phyloP scores from a whole-genome alignment of 208 protist genomes.

The Trypanosomatidae sp. region DNA sequence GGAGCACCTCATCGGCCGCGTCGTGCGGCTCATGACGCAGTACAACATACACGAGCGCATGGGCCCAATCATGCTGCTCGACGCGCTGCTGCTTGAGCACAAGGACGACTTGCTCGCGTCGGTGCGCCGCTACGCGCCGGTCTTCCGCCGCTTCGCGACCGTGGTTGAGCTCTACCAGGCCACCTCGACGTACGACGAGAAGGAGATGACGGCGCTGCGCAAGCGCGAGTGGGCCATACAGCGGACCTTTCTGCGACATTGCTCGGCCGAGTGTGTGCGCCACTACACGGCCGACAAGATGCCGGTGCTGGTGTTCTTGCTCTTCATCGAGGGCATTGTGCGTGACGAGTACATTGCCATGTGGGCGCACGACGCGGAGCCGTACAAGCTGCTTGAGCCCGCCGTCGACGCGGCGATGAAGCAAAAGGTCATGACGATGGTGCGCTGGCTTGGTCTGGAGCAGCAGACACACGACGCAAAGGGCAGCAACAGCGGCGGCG shows the following conservation, averaged over 20 bases:
- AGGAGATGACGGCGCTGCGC: slow-evolving; percentile 31
- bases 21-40: slow-evolving; percentile 44
- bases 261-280: slow-evolving; percentile 17
- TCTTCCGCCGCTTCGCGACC: slow-evolving; percentile 49
- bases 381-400: slow-evolving; percentile 5
- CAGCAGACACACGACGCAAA: not conserved
- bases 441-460: slow-evolving; percentile 33
- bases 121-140: slow-evolving; percentile 25
- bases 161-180: slow-evolving; percentile 28
- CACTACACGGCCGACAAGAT: slow-evolving; percentile 36
- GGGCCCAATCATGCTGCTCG: slow-evolving; percentile 26
- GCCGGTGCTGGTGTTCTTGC: slow-evolving; percentile 51
- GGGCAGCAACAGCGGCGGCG: not conserved
- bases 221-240: slow-evolving; percentile 55
- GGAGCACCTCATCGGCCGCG: slow-evolving; percentile 17
- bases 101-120: slow-evolving; percentile 24
- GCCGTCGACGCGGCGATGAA: slow-evolving; percentile 24
- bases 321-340: slow-evolving; percentile 62
- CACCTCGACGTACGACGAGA: slow-evolving; percentile 32
- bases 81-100: slow-evolving; percentile 26
- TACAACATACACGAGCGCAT: slow-evolving; percentile 64
- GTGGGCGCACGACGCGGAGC: slow-evolving; percentile 20
- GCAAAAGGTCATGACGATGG: slow-evolving; percentile 20
- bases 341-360: slow-evolving; percentile 29
- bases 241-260: slow-evolving; percentile 40